These are phyloP conservation scores for Nemania abortiva DNA, from an alignment of 2,329 filamentous ascomycete genomes.

Conservation along the genomic window DNA sequence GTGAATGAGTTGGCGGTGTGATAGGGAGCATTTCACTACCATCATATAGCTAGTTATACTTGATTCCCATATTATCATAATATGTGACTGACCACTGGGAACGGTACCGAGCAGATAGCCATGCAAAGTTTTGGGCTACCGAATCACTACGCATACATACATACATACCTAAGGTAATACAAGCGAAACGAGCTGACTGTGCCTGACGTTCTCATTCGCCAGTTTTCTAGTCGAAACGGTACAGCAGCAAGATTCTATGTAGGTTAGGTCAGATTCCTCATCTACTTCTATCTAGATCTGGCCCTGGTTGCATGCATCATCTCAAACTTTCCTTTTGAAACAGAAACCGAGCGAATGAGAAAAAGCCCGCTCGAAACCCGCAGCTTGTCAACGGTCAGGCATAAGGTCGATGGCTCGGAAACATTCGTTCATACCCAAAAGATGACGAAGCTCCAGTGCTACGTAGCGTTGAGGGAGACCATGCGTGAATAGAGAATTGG, in stretches of 20 bases:
- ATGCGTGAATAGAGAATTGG: conserved; percentile 6
- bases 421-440: background rate
- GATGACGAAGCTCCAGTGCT: background rate
- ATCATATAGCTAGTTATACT: background rate
- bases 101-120: background rate
- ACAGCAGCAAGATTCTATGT: background rate
- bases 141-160: background rate
- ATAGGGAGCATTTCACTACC: conserved; percentile 9
- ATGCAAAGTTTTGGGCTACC: background rate
- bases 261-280: background rate
- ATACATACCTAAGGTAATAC: background rate
- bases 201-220: conserved; percentile 10
- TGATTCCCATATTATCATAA: background rate
- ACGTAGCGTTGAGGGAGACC: conserved; percentile 3
- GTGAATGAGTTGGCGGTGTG: conserved; percentile 36
- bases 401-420: background rate
- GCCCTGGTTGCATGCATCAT: conserved; percentile 26
- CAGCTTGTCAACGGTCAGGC: background rate
- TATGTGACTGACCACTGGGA: background rate
- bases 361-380: conserved; percentile 2
- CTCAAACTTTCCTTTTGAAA: conserved; percentile 16
- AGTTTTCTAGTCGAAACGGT: background rate
- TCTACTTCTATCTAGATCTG: conserved; percentile 24
- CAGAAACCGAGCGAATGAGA: conserved; percentile 13
- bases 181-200: conserved; percentile 15